Evolutionary conservation across 2,329 filamentous ascomycete species (phyloP).

Genomic region (Zopfia rhizophila): DNA sequence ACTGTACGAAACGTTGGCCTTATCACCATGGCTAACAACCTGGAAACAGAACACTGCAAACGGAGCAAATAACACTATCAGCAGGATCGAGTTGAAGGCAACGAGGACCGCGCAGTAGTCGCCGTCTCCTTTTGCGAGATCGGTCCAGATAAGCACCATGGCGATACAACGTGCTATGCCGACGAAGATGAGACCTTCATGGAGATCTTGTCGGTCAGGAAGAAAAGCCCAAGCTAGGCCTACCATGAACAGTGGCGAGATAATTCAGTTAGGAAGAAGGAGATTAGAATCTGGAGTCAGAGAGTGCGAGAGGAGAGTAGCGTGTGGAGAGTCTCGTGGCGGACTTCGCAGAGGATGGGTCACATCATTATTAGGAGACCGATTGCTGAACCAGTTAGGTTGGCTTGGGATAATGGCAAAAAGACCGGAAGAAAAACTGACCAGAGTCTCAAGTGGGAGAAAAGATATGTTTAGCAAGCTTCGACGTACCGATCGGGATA

Average conservation of each 20-base stretch:
- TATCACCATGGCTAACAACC: conserved; percentile 68
- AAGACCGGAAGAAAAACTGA: neutral
- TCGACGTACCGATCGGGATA: conserved; percentile 68
- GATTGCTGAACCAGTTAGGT: no score
- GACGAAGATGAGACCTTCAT: conserved; percentile 79
- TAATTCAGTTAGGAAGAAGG: conserved; percentile 83
- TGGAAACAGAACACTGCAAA: conserved; percentile 66
- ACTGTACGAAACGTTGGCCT: conserved; percentile 65
- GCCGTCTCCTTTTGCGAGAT: conserved; percentile 76
- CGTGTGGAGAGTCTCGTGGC: conserved; percentile 77
- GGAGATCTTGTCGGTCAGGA: conserved; percentile 56
- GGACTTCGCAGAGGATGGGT: conserved; percentile 87
- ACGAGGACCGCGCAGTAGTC: conserved; percentile 79
- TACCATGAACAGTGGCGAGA: conserved; percentile 86
- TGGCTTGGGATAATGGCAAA: neutral
- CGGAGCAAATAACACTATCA: conserved; percentile 61
- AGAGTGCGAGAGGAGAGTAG: conserved; percentile 70
- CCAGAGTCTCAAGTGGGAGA: neutral
- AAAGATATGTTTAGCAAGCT: neutral
- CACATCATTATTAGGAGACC: conserved; percentile 94
- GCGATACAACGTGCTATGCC: conserved; percentile 88
- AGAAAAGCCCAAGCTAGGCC: conserved; percentile 71
- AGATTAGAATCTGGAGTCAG: conserved; percentile 84
- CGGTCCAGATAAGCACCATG: conserved; percentile 88
- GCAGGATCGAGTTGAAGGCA: conserved; percentile 59